Conservation (phyloP, 148 eudicot genomes). For the Dysphania ambrosioides region DNA sequence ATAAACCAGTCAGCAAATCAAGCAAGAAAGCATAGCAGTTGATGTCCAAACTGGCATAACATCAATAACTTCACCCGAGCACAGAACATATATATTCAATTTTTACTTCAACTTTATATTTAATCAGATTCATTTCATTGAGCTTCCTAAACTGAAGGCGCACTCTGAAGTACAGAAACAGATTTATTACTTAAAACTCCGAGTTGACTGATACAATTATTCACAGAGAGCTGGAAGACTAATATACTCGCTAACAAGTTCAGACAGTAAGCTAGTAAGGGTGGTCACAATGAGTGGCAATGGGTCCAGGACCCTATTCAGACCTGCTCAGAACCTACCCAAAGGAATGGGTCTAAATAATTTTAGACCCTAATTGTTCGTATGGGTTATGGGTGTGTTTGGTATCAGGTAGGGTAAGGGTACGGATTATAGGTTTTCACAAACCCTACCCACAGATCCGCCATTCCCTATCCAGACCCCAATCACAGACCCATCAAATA, state of each 20-base stretch:
- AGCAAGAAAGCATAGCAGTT: neutral
- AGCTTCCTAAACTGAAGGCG: neutral
- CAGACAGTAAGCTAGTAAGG: too few species aligned
- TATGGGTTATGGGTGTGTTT: too few species aligned
- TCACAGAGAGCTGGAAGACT: neutral
- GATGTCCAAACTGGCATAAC: neutral
- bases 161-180: neutral
- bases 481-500: too few species aligned
- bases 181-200: neutral
- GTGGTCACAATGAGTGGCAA: too few species aligned
- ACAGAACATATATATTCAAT: neutral
- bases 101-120: neutral
- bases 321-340: too few species aligned
- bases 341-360: too few species aligned
- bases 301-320: too few species aligned
- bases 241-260: neutral
- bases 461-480: too few species aligned
- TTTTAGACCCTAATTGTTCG: too few species aligned
- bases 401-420: too few species aligned
- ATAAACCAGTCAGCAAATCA: neutral
- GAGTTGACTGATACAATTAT: neutral
- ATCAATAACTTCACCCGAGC: neutral
- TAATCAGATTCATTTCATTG: neutral
- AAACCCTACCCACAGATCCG: too few species aligned
- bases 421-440: too few species aligned